These are phyloP conservation scores for Bruguiera gymnorhiza DNA, from an alignment of 345 rosid genomes.

Conservation along the genomic window DNA sequence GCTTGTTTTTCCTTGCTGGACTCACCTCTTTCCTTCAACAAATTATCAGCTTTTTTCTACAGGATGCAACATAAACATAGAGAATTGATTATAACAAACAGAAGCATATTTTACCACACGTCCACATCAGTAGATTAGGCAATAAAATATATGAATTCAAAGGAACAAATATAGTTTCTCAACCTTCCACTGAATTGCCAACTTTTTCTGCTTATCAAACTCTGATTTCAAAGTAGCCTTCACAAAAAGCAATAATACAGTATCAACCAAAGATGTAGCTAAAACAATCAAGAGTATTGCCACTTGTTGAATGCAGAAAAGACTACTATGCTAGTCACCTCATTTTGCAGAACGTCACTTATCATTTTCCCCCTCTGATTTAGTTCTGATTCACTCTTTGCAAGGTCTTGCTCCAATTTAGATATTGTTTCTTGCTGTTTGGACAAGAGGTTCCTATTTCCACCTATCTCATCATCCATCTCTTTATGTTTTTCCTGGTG, in stretches of 20 bases:
- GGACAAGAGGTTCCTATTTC: constrained; percentile 37
- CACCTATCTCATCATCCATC: constrained; percentile 65
- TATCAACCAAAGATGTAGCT: neutral
- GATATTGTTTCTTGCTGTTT: constrained; percentile 56
- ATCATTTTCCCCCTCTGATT: constrained; percentile 61
- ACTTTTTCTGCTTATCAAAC: constrained; percentile 54
- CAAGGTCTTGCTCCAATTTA: constrained; percentile 66
- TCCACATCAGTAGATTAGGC: neutral
- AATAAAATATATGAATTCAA: neutral
- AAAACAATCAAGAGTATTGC: neutral
- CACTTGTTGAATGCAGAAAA: too few relatives aligned
- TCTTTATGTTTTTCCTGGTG: constrained; percentile 62
- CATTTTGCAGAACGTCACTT: constrained; percentile 52
- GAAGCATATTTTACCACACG: neutral
- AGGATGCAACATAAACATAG: neutral
- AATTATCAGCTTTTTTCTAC: constrained; percentile 49
- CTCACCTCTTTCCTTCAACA: constrained; percentile 72
- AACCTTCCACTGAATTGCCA: constrained; percentile 48
- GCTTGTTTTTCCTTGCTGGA: constrained; percentile 61
- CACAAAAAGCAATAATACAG: neutral
- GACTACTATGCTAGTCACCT: constrained; percentile 39
- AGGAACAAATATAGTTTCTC: neutral
- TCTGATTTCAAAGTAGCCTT: constrained; percentile 54
- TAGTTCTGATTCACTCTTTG: constrained; percentile 55
- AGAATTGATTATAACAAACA: neutral